Conservation (phyloP, 108 stramenopile species). For the Cyclotella sp. region DNA sequence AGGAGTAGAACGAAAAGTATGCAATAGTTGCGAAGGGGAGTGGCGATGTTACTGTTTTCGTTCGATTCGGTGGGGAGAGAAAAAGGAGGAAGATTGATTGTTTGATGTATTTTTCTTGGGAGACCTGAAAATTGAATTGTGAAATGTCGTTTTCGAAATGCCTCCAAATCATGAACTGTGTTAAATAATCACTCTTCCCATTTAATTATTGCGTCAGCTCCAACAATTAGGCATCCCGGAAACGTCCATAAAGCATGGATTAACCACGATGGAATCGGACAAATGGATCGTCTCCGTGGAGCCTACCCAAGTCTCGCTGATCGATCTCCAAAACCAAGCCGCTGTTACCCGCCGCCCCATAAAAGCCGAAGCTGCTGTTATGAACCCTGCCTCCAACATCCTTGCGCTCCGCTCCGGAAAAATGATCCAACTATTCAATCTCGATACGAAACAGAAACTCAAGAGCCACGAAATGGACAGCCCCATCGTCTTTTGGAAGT, state of each 20-base stretch:
- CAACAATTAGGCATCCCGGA: conserved; percentile 92
- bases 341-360: conserved; percentile 95
- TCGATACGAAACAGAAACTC: conserved; percentile 93
- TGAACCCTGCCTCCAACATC: conserved; percentile 93
- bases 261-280: conserved; percentile 92
- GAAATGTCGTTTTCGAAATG: background rate
- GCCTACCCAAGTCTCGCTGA: conserved; percentile 88
- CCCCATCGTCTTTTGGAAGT: conserved; percentile 96
- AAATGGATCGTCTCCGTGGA: conserved; percentile 95
- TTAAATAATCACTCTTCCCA: conserved; percentile 12
- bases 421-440: conserved; percentile 97
- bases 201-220: conserved; percentile 57
- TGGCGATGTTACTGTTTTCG: no score
- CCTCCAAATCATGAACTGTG: conserved; percentile 10
- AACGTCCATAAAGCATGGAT: conserved; percentile 89
- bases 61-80: no score
- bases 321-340: conserved; percentile 91
- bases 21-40: no score
- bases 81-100: no score
- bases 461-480: conserved; percentile 91
- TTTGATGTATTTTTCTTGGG: no score
- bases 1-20: no score
- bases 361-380: conserved; percentile 97
- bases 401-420: conserved; percentile 93
- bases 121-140: background rate